phyloP scores from a whole-genome alignment of 345 rosid species.

The Boechera divaricarpa region DNA sequence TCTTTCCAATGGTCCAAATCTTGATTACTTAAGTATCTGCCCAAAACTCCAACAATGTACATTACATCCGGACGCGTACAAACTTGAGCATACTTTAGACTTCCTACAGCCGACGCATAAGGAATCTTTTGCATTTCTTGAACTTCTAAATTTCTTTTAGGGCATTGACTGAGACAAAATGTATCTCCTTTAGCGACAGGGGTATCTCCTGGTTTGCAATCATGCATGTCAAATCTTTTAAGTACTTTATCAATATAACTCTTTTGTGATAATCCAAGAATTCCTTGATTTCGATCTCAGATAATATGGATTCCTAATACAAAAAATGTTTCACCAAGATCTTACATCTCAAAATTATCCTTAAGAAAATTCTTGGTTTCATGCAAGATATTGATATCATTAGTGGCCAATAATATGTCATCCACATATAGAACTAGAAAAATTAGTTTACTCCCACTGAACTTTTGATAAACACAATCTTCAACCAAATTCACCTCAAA shows the following conservation, averaged over 20 bases:
- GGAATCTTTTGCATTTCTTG: not conserved
- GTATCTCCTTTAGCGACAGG: not conserved
- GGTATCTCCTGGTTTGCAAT: not conserved
- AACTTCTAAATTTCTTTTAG: not conserved
- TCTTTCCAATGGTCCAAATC: not conserved
- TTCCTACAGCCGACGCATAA: not conserved
- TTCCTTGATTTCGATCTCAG: too few species aligned
- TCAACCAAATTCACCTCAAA: not conserved
- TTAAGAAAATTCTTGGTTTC: not conserved
- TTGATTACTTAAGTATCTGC: not conserved
- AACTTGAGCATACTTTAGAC: constrained; percentile 7
- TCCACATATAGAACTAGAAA: not conserved
- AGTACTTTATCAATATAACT: too few species aligned
- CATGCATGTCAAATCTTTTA: too few species aligned
- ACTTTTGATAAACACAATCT: not conserved
- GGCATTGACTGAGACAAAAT: not conserved
- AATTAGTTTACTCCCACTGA: not conserved
- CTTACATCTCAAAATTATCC: not conserved
- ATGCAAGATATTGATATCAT: not conserved
- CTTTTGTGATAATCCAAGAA: too few species aligned
- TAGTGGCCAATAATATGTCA: not conserved
- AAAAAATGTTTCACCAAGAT: constrained; percentile 16
- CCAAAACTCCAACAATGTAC: not conserved
- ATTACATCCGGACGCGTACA: not conserved
- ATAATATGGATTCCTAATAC: not conserved